These are phyloP conservation scores for Rhazya stricta DNA, from an alignment of 257 asterid species.

Conservation along the genomic window DNA sequence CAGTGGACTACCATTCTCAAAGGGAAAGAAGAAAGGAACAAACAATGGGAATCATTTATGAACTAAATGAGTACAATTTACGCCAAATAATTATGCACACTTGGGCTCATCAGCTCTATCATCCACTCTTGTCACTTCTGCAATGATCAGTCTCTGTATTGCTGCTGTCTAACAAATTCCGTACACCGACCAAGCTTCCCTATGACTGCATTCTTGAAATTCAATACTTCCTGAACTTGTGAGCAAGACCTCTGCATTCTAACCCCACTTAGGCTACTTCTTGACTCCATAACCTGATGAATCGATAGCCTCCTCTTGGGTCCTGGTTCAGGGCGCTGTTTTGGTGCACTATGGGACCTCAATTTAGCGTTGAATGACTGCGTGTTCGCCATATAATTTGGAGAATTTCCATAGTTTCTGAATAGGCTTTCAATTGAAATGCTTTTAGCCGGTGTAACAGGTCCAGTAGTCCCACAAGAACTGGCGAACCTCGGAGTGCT, in stretches of 20 bases:
- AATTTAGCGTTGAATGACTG: constrained; percentile 68
- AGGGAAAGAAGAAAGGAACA: neutral
- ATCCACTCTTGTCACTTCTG: too few relatives aligned
- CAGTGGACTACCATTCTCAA: neutral
- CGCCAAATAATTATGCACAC: neutral
- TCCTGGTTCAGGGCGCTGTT: constrained; percentile 54
- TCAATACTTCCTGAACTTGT: constrained; percentile 45
- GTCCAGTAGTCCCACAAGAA: constrained; percentile 29
- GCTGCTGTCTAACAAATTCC: constrained; percentile 29
- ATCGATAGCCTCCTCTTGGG: constrained; percentile 43
- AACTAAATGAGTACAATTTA: neutral
- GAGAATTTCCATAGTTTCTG: constrained; percentile 24
- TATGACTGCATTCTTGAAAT: constrained; percentile 57
- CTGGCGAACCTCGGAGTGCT: constrained; percentile 60
- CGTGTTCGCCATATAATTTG: constrained; percentile 79
- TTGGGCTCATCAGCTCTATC: neutral
- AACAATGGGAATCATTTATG: neutral
- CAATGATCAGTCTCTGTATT: constrained; percentile 5
- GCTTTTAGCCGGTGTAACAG: constrained; percentile 46
- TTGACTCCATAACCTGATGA: constrained; percentile 55
- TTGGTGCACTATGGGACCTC: constrained; percentile 80
- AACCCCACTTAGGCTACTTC: constrained; percentile 60
- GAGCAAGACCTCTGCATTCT: constrained; percentile 69
- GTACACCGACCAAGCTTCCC: constrained; percentile 45
- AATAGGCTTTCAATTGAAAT: constrained; percentile 34